Base-by-base conservation (phyloP, 495 filamentous ascomycete species). In the Daldinia loculata region DNA sequence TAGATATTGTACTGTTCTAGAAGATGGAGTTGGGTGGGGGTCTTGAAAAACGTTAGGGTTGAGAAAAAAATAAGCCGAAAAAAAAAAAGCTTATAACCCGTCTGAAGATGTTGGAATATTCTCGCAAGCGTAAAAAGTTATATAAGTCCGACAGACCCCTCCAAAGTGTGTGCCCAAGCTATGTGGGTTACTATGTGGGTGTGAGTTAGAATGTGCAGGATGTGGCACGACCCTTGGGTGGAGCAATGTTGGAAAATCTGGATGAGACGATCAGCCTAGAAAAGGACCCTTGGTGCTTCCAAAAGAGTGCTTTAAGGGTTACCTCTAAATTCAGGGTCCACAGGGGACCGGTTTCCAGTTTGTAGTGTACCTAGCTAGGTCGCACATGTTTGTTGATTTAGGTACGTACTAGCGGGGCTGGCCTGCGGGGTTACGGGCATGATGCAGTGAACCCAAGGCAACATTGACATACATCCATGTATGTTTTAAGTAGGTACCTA, bases 211-310 rank as follows among this genome's bases (percentile, higher is more conserved):
- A 32, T 34, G 30, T 32, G 30, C 30, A 32, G 8, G 8, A 22
- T 61, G 65, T 72, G 70, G 70, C 61, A 69, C 70, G 66, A 73
- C 70, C 62, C 62, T 71, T 56, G 52, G 22, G 70, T 69, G 65
- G 70, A 68, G 66, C 34, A 48, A 53, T 43, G 26, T 11, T 34
- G 32, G 57, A 73, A 73, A 73, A 69, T 73, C 66, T 73, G 66
- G 57, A 73, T 73, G 70, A 66, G 64, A 66, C 70, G 70, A 73
- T 73, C 70, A 69, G 55, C 52, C 22, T 50, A 63, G 45, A 70
- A 19, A 66, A 64, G 61, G 70, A 68, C 70, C 70, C 70, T 72
- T 69, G 60, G 52, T 68, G 70, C 65, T 72, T 36, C 34, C 12
- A 36, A 36, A 36, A 3, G 7, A 34, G 52, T 68, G 65, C 65